Evolutionary conservation across 2,329 filamentous ascomycete species (phyloP).

Genomic region (Xylaria sp.): DNA sequence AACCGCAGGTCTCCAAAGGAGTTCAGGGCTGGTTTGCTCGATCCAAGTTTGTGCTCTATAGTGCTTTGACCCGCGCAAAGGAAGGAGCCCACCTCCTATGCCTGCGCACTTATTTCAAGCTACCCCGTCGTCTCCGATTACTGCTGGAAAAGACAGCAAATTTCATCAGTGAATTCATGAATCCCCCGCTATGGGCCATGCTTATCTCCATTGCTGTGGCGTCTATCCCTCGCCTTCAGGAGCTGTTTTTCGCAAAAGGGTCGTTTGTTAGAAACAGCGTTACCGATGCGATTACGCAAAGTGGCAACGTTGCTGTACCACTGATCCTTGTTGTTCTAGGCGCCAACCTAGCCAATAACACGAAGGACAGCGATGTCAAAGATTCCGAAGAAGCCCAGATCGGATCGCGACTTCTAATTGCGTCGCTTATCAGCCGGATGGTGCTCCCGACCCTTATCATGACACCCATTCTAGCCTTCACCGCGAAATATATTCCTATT

Average conservation of each 20-base stretch:
- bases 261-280: constrained; percentile 94
- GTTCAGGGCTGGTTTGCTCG: constrained; percentile 56
- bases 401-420: constrained; percentile 82
- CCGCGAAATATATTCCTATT: constrained; percentile 90
- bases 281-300: constrained; percentile 85
- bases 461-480: constrained; percentile 86
- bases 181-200: constrained; percentile 98
- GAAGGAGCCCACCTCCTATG: constrained; percentile 12
- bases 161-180: constrained; percentile 95
- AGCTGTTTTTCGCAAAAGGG: constrained; percentile 86
- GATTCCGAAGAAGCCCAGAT: constrained; percentile 77
- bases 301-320: constrained; percentile 90
- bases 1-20: constrained; percentile 55
- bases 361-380: constrained; percentile 73
- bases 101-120: constrained; percentile 26
- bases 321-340: constrained; percentile 95
- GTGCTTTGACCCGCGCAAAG: constrained; percentile 35
- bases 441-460: constrained; percentile 90
- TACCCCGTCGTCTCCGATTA: constrained; percentile 28
- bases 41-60: constrained; percentile 50
- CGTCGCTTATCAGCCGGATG: constrained; percentile 90
- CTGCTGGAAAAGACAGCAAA: constrained; percentile 61
- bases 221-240: constrained; percentile 83
- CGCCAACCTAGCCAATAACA: constrained; percentile 93
- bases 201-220: constrained; percentile 89